Conservation (phyloP, 2,329 filamentous ascomycete genomes). For the Phialemonium atrogriseum region DNA sequence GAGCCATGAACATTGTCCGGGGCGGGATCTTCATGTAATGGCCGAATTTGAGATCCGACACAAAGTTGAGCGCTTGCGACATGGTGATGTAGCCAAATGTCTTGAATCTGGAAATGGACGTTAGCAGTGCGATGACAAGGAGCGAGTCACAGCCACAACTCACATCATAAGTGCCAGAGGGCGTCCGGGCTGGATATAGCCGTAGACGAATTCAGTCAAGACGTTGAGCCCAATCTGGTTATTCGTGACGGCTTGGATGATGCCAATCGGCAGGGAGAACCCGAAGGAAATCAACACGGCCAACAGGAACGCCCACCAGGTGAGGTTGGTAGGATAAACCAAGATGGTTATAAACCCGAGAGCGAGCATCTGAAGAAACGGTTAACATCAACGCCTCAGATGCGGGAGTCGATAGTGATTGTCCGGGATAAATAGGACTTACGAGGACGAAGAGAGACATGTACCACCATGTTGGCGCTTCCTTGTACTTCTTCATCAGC, state of each 20-base stretch:
- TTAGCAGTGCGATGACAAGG: constrained; percentile 10
- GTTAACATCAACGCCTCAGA: constrained; percentile 5
- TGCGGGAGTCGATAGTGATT: background rate
- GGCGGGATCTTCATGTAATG: constrained; percentile 69
- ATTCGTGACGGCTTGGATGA: constrained; percentile 62
- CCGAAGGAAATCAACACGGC: constrained; percentile 54
- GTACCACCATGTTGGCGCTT: constrained; percentile 59
- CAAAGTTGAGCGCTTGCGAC: constrained; percentile 57
- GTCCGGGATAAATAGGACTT: constrained; percentile 15
- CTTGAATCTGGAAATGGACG: constrained; percentile 40
- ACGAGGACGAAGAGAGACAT: constrained; percentile 47
- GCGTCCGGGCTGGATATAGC: constrained; percentile 66
- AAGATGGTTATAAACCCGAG: constrained; percentile 47
- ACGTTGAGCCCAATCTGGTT: constrained; percentile 68
- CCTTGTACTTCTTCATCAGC: constrained; percentile 53
- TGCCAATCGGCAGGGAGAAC: constrained; percentile 60
- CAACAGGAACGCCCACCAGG: constrained; percentile 66
- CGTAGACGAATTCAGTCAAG: constrained; percentile 64
- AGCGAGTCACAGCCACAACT: constrained; percentile 9
- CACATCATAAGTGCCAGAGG: constrained; percentile 68
- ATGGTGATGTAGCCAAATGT: constrained; percentile 56
- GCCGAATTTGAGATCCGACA: constrained; percentile 59
- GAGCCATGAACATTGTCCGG: constrained; percentile 56
- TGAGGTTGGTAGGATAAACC: constrained; percentile 57
- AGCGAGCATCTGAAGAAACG: constrained; percentile 33